A percentile compares a stretch with the other conserved stretches of the same genome.
Conservation (phyloP, 208 protist species). For the Balamuthia mandrillaris region DNA sequence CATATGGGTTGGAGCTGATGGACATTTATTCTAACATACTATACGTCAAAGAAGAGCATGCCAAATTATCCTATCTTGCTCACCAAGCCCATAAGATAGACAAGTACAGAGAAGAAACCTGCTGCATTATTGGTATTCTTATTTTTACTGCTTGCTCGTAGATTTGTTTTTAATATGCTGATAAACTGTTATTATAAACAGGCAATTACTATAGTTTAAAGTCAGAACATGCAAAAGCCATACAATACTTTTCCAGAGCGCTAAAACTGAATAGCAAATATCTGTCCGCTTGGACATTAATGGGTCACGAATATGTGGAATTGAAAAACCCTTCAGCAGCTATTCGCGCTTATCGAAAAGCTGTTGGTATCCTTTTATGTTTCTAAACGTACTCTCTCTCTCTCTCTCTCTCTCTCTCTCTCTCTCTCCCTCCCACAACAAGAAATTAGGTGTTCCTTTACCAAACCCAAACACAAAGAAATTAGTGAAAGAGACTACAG, state of each 20-base stretch:
- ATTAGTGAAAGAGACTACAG: slow-evolving; percentile 88
- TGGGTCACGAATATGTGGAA: slow-evolving; percentile 95
- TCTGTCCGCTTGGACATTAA: slow-evolving; percentile 90
- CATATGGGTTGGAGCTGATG: slow-evolving; percentile 84
- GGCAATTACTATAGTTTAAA: slow-evolving; percentile 94
- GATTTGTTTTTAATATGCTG: not conserved
- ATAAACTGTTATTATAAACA: not conserved
- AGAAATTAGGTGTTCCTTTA: not conserved
- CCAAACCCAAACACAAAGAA: slow-evolving; percentile 44
- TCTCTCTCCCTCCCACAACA: slow-evolving; percentile 9
- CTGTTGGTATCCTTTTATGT: slow-evolving; percentile 71
- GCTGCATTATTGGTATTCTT: slow-evolving; percentile 86
- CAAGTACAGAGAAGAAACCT: slow-evolving; percentile 91
- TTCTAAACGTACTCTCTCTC: too few relatives aligned
- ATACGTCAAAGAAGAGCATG: slow-evolving; percentile 86
- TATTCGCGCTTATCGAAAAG: slow-evolving; percentile 90
- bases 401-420: not conserved
- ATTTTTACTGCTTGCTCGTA: not conserved
- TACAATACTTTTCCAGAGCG: slow-evolving; percentile 84
- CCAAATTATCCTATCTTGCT: slow-evolving; percentile 83
- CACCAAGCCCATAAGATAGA: slow-evolving; percentile 86
- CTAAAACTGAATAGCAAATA: slow-evolving; percentile 77
- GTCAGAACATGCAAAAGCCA: slow-evolving; percentile 88
- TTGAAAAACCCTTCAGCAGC: slow-evolving; percentile 89
- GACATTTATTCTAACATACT: slow-evolving; percentile 95